Conservation (phyloP, 805 yeast genomes). For the Cyberlindnera amylophila region DNA sequence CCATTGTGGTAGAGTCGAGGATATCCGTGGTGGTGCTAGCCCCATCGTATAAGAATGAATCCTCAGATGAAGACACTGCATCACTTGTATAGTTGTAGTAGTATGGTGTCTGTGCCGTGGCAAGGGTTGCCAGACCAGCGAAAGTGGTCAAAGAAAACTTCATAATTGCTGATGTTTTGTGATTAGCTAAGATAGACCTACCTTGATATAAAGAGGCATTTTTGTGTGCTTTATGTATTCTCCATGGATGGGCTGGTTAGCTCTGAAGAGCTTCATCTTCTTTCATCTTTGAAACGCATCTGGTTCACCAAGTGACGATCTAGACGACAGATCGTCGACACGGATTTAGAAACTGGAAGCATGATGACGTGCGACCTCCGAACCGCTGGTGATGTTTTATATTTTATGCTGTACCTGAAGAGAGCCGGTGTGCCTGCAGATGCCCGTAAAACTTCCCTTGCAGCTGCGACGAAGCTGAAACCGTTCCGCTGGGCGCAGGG, state of each 20-base stretch:
- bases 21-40: background rate
- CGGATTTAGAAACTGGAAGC: too few relatives aligned
- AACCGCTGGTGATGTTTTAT: too few relatives aligned
- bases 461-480: too few relatives aligned
- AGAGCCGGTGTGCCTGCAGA: too few relatives aligned
- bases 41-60: background rate
- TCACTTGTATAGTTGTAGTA: background rate
- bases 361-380: too few relatives aligned
- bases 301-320: background rate
- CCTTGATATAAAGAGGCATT: constrained; percentile 1
- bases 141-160: constrained; percentile 30
- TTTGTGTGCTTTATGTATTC: too few relatives aligned
- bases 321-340: background rate
- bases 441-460: too few relatives aligned
- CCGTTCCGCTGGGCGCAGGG: too few relatives aligned
- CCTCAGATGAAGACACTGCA: background rate
- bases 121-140: constrained; percentile 25
- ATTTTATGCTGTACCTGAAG: too few relatives aligned
- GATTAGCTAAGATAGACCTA: background rate
- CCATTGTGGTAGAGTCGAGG: constrained; percentile 14
- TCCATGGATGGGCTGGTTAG: too few relatives aligned
- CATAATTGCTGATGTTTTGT: background rate
- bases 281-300: constrained; percentile 9
- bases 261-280: background rate
- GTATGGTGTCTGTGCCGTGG: constrained; percentile 25